Base-by-base conservation (phyloP, 1,139 yeast genomes). In the Kodamaea fungicola region DNA sequence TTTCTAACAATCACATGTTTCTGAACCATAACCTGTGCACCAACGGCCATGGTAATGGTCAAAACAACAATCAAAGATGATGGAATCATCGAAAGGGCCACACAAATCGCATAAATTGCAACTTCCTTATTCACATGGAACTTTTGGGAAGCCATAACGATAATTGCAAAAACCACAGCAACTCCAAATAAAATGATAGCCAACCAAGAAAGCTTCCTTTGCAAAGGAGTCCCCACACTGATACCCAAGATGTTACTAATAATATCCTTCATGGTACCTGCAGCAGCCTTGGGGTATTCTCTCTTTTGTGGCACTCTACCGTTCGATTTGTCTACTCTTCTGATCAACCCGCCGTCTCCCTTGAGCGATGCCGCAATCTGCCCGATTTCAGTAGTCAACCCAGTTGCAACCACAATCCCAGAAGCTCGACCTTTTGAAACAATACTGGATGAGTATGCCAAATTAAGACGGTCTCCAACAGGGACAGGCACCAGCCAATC, bases 61-160 rank as follows among this genome's bases (percentile, higher is more conserved):
- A 76, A 64, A 13, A 77, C 80, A 35, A 76, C 73, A 34, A 79
- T 77, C 46, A 76, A 59, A 23, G 80, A 76, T 29, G 76, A 76
- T 3, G 80, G 81, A 43, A 76, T 72, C 62, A 74, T 74, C 3
- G 79, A 68, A 34, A 76, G 72, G 0, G 76, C 72, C 37, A 74
- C 70, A 40, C 62, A 74, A 48, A 49, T 62, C 46, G 54, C 74
- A 49, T 44, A 67, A 55, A 49, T 64, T 34, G 60, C 78, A 49
- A 70, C 76, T 56, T 49, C 64, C 57, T 43, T 67, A 64, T 57
- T 72, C 52, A 52, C 67, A 40, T 44, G 53, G 59, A 53, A 62
- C 50, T 40, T 59, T 39, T 62, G 67, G 6, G 65, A 55, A 2
- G 55, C 68, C 67, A 62, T 62, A 10, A 71, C 62, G 12, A 74